phyloP scores from a whole-genome alignment of 805 yeast genomes.

The Nakazawaea sp. region DNA sequence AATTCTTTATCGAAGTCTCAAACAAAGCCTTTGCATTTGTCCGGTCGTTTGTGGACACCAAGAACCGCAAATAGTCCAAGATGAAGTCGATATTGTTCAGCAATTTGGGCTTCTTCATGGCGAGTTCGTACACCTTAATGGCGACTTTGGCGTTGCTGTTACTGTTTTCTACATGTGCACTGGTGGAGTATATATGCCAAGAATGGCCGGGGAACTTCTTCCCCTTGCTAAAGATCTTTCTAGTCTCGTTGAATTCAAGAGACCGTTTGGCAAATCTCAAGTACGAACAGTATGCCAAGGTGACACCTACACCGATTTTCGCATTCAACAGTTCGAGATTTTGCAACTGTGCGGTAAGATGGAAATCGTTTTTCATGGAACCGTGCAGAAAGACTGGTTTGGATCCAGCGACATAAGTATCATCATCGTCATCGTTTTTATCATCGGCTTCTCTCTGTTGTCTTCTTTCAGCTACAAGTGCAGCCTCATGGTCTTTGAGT shows the following conservation, averaged over 20 bases:
- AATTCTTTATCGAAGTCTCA: constrained; percentile 64
- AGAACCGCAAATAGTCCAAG: constrained; percentile 62
- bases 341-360: constrained; percentile 16
- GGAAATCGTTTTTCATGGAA: background rate
- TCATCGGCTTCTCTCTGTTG: constrained; percentile 11
- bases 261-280: constrained; percentile 66
- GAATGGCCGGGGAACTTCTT: constrained; percentile 60
- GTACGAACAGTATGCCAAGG: constrained; percentile 60
- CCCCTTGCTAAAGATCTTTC: constrained; percentile 63
- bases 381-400: constrained; percentile 1
- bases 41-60: constrained; percentile 61
- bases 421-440: constrained; percentile 6
- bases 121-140: constrained; percentile 69
- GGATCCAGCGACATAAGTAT: constrained; percentile 11
- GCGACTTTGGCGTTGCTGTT: constrained; percentile 63
- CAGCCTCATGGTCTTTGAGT: constrained; percentile 6
- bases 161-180: constrained; percentile 76
- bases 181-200: constrained; percentile 72
- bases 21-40: constrained; percentile 72
- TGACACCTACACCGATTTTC: constrained; percentile 31
- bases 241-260: constrained; percentile 60
- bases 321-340: constrained; percentile 18
- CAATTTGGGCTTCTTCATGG: constrained; percentile 45
- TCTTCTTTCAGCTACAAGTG: constrained; percentile 9
- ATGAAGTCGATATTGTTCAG: constrained; percentile 54